Percentiles rank a stretch among this genome's conserved stretches.
Evolutionary conservation across 192 early-diverging fungal species (phyloP).

Genomic region (Umbelopsis isabellina): DNA sequence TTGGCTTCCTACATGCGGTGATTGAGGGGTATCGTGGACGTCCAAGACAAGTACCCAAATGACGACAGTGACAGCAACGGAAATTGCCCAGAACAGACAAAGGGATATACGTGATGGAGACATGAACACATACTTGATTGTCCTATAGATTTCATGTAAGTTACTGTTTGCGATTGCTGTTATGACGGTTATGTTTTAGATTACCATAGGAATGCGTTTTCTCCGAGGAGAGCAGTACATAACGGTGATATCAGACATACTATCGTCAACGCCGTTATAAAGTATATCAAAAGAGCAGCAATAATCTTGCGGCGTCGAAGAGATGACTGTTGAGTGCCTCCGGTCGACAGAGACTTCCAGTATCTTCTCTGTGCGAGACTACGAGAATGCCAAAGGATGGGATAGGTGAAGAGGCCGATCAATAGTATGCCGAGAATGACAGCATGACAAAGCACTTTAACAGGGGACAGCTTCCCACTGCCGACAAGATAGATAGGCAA

Average conservation of each 20-base stretch:
- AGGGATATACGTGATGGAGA: conserved; percentile 42
- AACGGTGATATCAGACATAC: conserved; percentile 60
- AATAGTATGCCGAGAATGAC: conserved; percentile 72
- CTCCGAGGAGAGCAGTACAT: conserved; percentile 46
- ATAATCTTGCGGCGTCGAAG: conserved; percentile 40
- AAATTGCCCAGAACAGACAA: conserved; percentile 48
- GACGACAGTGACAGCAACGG: conserved; percentile 46
- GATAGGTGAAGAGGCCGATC: conserved; percentile 58
- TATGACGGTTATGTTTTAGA: conserved; percentile 24
- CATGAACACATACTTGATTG: conserved; percentile 38
- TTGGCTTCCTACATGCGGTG: not conserved
- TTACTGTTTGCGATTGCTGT: not conserved
- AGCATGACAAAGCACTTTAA: conserved; percentile 58
- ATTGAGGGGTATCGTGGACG: conserved; percentile 6
- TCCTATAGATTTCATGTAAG: conserved; percentile 18
- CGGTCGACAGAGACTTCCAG: conserved; percentile 36
- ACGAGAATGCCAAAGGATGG: conserved; percentile 56
- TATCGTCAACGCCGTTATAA: conserved; percentile 45
- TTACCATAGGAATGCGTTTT: conserved; percentile 75
- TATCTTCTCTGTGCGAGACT: conserved; percentile 50
- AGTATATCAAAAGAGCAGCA: conserved; percentile 47
- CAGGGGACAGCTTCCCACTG: conserved; percentile 30
- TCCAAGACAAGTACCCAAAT: conserved; percentile 43
- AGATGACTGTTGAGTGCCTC: conserved; percentile 29
- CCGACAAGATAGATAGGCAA: conserved; percentile 31